These are phyloP conservation scores for Jatropha multifida DNA, from an alignment of 441 rosid genomes.

Conservation along the genomic window DNA sequence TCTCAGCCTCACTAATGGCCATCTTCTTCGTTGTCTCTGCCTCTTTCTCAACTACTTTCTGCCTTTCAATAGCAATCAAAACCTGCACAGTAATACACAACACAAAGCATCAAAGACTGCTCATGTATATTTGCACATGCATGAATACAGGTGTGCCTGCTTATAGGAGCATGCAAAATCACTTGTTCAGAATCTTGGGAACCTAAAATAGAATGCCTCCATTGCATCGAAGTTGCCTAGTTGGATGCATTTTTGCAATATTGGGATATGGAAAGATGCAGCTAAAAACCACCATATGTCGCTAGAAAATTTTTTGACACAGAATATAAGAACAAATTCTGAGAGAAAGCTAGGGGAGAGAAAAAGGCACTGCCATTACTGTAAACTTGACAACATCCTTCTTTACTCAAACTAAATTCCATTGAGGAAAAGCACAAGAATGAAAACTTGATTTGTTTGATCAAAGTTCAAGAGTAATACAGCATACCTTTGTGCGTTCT, in stretches of 20 bases:
- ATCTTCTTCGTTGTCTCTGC: conserved; percentile 80
- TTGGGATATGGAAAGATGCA: not conserved
- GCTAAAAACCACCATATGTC: conserved; percentile 3
- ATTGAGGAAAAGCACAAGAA: not conserved
- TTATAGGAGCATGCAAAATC: not conserved
- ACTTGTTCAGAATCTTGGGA: not conserved
- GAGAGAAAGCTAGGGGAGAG: not conserved
- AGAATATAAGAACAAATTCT: not conserved
- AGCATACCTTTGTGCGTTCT: conserved; percentile 79
- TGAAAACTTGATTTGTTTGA: not conserved
- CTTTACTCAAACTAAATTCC: not conserved
- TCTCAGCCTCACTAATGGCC: conserved; percentile 92
- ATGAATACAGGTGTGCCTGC: not conserved
- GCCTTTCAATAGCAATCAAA: conserved; percentile 77
- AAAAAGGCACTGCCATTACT: not conserved
- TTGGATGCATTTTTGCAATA: not conserved
- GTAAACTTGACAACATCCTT: not conserved
- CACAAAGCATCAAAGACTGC: not conserved
- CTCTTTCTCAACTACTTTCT: conserved; percentile 84
- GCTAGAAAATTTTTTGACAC: not conserved
- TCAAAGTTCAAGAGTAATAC: not conserved
- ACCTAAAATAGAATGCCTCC: not conserved
- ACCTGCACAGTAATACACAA: conserved; percentile 41
- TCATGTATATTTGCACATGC: not conserved
- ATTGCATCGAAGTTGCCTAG: not conserved